A percentile compares a stretch with the other conserved stretches of the same genome.
phyloP scores from a whole-genome alignment of 2,329 filamentous ascomycete genomes.

The Dendryphion nanum region DNA sequence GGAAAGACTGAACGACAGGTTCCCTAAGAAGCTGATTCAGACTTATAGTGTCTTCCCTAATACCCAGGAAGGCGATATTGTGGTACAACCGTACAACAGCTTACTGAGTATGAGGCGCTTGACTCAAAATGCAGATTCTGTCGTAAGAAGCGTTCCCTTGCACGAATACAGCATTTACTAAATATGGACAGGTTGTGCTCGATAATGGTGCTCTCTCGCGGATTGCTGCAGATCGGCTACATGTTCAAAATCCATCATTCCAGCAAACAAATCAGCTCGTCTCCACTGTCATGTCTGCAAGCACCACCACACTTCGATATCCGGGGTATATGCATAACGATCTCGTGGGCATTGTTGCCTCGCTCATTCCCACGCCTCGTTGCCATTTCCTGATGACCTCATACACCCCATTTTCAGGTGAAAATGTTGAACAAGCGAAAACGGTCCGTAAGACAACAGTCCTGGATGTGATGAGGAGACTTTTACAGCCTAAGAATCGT shows the following conservation, averaged over 20 bases:
- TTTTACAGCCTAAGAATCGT: constrained; percentile 96
- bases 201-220: constrained; percentile 92
- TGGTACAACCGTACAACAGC: constrained; percentile 98
- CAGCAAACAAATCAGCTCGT: constrained; percentile 95
- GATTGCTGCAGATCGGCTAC: constrained; percentile 90
- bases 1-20: constrained; percentile 92
- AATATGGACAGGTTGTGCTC: constrained; percentile 64
- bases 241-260: constrained; percentile 93
- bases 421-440: constrained; percentile 95
- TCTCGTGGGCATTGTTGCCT: constrained; percentile 92
- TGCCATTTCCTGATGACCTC: constrained; percentile 99
- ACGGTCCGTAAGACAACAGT: constrained; percentile 98
- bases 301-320: constrained; percentile 93
- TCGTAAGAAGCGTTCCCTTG: constrained; percentile 55
- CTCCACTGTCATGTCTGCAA: constrained; percentile 97
- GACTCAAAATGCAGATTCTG: constrained; percentile 95
- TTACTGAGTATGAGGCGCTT: constrained; percentile 85
- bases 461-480: constrained; percentile 91
- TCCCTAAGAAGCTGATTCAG: constrained; percentile 98
- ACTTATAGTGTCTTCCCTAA: constrained; percentile 99
- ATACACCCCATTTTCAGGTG: constrained; percentile 95
- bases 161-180: too few relatives aligned
- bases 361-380: constrained; percentile 90
- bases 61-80: constrained; percentile 84
- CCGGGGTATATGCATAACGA: constrained; percentile 99